Evolutionary conservation across 345 rosid species (phyloP).

Genomic region (Arabis hirsuta): DNA sequence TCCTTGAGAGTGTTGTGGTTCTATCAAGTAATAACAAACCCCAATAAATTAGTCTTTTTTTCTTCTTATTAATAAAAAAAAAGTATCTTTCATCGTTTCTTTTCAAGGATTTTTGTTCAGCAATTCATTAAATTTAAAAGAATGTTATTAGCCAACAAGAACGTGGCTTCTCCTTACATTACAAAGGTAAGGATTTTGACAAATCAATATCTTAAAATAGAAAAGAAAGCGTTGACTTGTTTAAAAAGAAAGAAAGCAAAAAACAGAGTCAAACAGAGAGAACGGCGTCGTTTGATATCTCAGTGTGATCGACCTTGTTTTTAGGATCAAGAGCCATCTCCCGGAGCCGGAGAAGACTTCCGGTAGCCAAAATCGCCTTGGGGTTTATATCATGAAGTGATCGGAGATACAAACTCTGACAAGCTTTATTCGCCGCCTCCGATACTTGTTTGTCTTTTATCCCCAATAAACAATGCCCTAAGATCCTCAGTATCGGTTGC

Average conservation of each 20-base stretch:
- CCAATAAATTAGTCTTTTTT: too few relatives aligned
- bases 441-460: conserved; percentile 45
- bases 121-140: background rate
- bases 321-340: conserved; percentile 54
- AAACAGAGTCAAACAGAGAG: conserved; percentile 18
- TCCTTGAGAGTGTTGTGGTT: conserved; percentile 32
- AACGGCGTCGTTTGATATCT: conserved; percentile 43
- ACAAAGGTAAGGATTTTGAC: background rate
- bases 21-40: conserved; percentile 5
- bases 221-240: conserved; percentile 15
- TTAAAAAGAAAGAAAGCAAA: background rate
- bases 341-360: conserved; percentile 64
- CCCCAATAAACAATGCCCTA: conserved; percentile 78
- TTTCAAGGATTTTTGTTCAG: background rate
- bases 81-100: background rate
- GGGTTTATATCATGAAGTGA: conserved; percentile 68
- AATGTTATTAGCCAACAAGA: background rate
- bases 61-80: too few relatives aligned
- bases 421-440: conserved; percentile 55
- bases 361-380: conserved; percentile 70
- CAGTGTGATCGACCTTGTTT: conserved; percentile 59
- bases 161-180: conserved; percentile 31
- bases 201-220: conserved; percentile 13
- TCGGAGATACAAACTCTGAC: conserved; percentile 62
- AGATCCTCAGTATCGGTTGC: conserved; percentile 75